Evolutionary conservation across 176 grass and related monocot genomes (phyloP).

Genomic region (Phragmites australis): DNA sequence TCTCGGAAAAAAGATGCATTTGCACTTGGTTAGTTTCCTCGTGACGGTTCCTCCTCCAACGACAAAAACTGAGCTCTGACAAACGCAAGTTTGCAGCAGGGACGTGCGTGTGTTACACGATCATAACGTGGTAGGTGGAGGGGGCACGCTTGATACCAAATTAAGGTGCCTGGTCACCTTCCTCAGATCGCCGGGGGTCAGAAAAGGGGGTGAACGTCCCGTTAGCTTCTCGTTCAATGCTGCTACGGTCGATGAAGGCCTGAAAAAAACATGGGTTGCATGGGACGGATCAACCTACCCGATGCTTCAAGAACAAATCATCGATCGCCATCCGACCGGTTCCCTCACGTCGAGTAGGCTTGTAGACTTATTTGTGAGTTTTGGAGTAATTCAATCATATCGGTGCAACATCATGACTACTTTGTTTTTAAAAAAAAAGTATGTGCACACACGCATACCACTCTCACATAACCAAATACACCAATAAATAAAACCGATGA

Average conservation of each 20-base stretch:
- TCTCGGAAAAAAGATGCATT: background rate
- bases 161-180: slow-evolving; percentile 49
- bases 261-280: background rate
- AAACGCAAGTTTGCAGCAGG: background rate
- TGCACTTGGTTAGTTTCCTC: slow-evolving; percentile 3
- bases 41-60: slow-evolving; percentile 31
- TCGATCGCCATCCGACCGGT: background rate
- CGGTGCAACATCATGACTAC: too few relatives aligned
- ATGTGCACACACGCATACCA: too few relatives aligned
- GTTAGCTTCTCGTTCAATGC: slow-evolving; percentile 42
- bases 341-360: too few relatives aligned
- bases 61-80: background rate
- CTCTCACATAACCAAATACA: too few relatives aligned
- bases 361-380: background rate
- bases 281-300: slow-evolving; percentile 18
- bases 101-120: slow-evolving; percentile 18
- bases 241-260: background rate
- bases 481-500: too few relatives aligned
- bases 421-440: too few relatives aligned
- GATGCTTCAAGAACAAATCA: slow-evolving; percentile 28
- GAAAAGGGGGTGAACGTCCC: background rate
- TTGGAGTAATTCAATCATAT: too few relatives aligned
- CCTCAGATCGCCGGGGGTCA: background rate
- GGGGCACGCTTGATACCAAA: slow-evolving; percentile 28
- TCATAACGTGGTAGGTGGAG: slow-evolving; percentile 37